Percentiles rank a stretch among this genome's conserved stretches.
Evolutionary conservation across 106 monocot species (phyloP).

Genomic region (Triglochin maritima): DNA sequence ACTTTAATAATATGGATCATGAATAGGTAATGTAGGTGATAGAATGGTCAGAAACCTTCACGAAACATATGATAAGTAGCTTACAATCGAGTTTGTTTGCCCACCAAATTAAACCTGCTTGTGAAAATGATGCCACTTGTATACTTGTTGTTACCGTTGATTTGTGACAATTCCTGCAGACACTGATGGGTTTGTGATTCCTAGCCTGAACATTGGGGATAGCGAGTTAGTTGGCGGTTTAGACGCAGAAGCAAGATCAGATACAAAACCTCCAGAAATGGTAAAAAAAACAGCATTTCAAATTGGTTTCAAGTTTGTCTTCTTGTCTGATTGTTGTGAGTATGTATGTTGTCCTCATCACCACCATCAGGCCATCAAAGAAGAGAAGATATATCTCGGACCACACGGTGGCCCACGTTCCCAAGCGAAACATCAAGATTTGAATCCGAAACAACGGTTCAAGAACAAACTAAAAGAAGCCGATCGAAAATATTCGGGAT

Average conservation of each 20-base stretch:
- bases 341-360: background rate
- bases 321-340: background rate
- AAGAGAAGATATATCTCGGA: constrained; percentile 70
- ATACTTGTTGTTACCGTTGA: too few relatives aligned
- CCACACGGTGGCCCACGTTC: constrained; percentile 79
- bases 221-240: constrained; percentile 15
- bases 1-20: too few relatives aligned
- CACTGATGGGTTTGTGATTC: constrained; percentile 78
- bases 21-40: too few relatives aligned
- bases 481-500: constrained; percentile 34
- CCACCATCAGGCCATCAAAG: constrained; percentile 27
- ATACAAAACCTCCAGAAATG: constrained; percentile 40
- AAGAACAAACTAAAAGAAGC: constrained; percentile 70
- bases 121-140: too few relatives aligned
- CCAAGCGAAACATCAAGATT: constrained; percentile 45
- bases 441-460: constrained; percentile 36
- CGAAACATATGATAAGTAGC: too few relatives aligned
- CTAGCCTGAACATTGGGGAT: constrained; percentile 45
- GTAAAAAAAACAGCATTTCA: constrained; percentile 5
- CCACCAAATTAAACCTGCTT: too few relatives aligned
- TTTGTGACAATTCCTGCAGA: constrained; percentile 15
- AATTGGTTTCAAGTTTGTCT: background rate
- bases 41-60: too few relatives aligned
- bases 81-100: too few relatives aligned
- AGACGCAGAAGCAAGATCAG: constrained; percentile 25